Percentiles rank a stretch among this genome's conserved stretches.
These are phyloP conservation scores for Circinella umbellata DNA, from an alignment of 371 early-diverging fungal species.

Conservation along the genomic window DNA sequence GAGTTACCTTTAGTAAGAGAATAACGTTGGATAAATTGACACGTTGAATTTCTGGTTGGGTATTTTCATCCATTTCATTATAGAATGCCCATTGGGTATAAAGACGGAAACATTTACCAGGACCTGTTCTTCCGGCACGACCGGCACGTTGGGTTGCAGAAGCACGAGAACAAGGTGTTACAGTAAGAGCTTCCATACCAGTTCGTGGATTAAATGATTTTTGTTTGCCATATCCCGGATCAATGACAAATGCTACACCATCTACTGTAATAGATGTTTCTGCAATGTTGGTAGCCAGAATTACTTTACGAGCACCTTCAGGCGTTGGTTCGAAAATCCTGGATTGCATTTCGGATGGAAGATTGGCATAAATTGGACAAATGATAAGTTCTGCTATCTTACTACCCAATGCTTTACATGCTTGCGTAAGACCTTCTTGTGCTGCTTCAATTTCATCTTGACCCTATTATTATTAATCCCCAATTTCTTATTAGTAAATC, in stretches of 20 bases:
- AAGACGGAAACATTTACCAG: conserved; percentile 98
- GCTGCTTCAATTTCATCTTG: conserved; percentile 99
- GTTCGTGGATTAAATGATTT: conserved; percentile 93
- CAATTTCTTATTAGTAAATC: background rate
- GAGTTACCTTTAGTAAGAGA: conserved; percentile 83
- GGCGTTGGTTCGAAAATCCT: conserved; percentile 98
- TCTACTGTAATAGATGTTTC: conserved; percentile 99
- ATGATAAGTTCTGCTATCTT: conserved; percentile 91
- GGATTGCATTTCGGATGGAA: conserved; percentile 92
- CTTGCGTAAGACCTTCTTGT: conserved; percentile 81
- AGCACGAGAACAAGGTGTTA: conserved; percentile 94
- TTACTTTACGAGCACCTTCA: conserved; percentile 93
- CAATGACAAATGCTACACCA: conserved; percentile 83
- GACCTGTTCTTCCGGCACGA: conserved; percentile 96
- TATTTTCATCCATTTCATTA: conserved; percentile 93
- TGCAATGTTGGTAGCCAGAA: conserved; percentile 99
- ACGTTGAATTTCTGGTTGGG: conserved; percentile 96
- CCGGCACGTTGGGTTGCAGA: conserved; percentile 98
- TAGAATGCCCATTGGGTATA: conserved; percentile 96
- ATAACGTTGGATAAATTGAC: conserved; percentile 94
- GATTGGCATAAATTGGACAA: conserved; percentile 94
- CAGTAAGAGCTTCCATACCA: conserved; percentile 96
- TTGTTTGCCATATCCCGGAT: conserved; percentile 96
- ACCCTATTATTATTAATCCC: conserved; percentile 54
- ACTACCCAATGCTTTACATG: conserved; percentile 84